Percentiles rank a stretch among this genome's conserved stretches.
These are phyloP conservation scores for Dothistroma septosporum DNA, from an alignment of 2,329 filamentous ascomycete species.

Conservation along the genomic window DNA sequence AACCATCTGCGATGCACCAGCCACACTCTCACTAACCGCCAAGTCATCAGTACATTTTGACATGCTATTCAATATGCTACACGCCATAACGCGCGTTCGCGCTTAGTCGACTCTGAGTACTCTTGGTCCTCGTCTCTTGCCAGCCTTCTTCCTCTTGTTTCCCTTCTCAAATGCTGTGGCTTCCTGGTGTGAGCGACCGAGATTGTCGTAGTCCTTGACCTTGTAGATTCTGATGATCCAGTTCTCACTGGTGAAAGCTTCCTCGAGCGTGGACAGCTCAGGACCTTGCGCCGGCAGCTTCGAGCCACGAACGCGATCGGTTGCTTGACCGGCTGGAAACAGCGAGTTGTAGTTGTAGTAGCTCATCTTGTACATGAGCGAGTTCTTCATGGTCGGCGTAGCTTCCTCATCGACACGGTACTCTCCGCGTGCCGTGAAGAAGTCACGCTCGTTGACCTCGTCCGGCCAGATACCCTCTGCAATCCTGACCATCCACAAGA, in stretches of 20 bases:
- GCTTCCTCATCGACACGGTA: constrained; percentile 92
- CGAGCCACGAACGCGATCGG: constrained; percentile 80
- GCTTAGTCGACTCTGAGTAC: constrained; percentile 61
- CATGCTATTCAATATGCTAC: constrained; percentile 6
- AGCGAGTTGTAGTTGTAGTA: constrained; percentile 96
- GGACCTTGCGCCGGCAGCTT: constrained; percentile 80
- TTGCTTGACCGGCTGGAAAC: constrained; percentile 85
- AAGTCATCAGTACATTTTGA: constrained; percentile 7
- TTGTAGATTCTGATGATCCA: constrained; percentile 99
- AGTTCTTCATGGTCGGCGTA: constrained; percentile 97
- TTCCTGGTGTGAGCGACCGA: constrained; percentile 78
- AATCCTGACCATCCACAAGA: constrained; percentile 99
- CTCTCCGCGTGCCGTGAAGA: constrained; percentile 89
- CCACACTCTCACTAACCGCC: not conserved
- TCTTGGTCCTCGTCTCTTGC: constrained; percentile 68
- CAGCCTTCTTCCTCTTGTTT: constrained; percentile 75
- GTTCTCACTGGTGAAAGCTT: constrained; percentile 98
- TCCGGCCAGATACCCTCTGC: constrained; percentile 99
- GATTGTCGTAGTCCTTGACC: constrained; percentile 97
- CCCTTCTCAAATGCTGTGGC: constrained; percentile 69
- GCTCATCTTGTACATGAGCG: constrained; percentile 99
- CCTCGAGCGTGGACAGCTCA: constrained; percentile 81
- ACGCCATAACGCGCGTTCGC: not conserved
- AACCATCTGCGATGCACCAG: not conserved
- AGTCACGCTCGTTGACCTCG: constrained; percentile 93